Evolutionary conservation across 345 rosid species (phyloP).

Genomic region (Lepidium africanum): DNA sequence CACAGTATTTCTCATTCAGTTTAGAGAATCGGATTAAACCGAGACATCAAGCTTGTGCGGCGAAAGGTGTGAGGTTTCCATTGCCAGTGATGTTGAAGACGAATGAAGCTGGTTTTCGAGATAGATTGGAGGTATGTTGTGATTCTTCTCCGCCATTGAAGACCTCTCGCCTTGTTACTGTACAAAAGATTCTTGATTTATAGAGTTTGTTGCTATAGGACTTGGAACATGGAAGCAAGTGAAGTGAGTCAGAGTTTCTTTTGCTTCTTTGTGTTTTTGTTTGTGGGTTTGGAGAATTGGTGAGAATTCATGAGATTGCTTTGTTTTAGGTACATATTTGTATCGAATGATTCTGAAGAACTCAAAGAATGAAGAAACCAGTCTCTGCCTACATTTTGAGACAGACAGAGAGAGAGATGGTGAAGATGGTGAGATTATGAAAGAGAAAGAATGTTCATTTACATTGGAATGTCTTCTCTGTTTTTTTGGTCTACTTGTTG

Average conservation of each 20-base stretch:
- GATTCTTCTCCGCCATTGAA: constrained; percentile 57
- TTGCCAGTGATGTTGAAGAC: constrained; percentile 56
- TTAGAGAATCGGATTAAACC: constrained; percentile 82
- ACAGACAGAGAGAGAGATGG: background rate
- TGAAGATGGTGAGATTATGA: background rate
- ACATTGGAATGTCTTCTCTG: background rate
- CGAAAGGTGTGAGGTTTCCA: constrained; percentile 60
- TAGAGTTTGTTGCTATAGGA: constrained; percentile 15
- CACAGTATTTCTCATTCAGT: constrained; percentile 82
- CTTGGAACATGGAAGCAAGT: constrained; percentile 1
- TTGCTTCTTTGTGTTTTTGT: background rate
- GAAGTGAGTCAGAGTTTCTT: constrained; percentile 3
- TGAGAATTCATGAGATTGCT: constrained; percentile 13
- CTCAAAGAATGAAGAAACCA: constrained; percentile 5
- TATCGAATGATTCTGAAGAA: constrained; percentile 14
- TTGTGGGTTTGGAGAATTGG: background rate
- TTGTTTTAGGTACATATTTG: constrained; percentile 27
- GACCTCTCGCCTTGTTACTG: constrained; percentile 56
- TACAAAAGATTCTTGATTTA: constrained; percentile 31
- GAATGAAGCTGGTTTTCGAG: constrained; percentile 43
- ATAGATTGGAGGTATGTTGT: constrained; percentile 60
- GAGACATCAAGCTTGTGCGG: constrained; percentile 66
- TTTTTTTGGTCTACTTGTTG: background rate
- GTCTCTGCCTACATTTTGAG: constrained; percentile 7
- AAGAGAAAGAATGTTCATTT: constrained; percentile 1